phyloP scores from a whole-genome alignment of 495 filamentous ascomycete species.

The Trichodelitschia bisporula region DNA sequence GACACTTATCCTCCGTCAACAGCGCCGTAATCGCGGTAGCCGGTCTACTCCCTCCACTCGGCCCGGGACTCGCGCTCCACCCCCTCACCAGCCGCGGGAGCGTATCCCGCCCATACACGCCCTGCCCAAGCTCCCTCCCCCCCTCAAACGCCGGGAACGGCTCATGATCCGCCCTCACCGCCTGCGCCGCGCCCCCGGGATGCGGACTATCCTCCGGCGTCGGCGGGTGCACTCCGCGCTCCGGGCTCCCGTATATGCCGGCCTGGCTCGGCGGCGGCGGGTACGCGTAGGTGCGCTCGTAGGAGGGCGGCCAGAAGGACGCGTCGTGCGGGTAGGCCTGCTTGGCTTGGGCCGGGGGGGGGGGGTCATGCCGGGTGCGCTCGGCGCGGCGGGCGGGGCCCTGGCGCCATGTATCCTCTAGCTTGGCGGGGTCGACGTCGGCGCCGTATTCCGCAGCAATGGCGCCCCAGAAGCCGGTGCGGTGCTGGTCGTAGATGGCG shows the following conservation, averaged over 20 bases:
- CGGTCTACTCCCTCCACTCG: background rate
- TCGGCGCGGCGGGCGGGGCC: conserved; percentile 2
- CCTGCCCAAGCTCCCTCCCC: conserved; percentile 1
- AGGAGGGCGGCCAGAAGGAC: no score
- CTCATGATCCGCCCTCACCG: conserved; percentile 9
- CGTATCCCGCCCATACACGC: background rate
- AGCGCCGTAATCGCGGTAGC: conserved; percentile 6
- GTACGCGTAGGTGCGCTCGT: no score
- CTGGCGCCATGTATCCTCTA: conserved; percentile 42
- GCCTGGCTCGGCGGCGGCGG: no score
- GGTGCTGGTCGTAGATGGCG: conserved; percentile 41
- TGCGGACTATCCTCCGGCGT: conserved; percentile 13
- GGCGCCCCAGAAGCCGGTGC: conserved; percentile 44
- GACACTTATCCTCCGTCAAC: conserved; percentile 6
- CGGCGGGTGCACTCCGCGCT: conserved; percentile 6
- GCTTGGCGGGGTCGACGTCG: conserved; percentile 31
- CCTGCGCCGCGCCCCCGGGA: conserved; percentile 6
- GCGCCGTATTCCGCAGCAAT: conserved; percentile 46
- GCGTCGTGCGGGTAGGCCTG: background rate
- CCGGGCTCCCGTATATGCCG: no score
- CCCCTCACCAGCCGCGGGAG: background rate
- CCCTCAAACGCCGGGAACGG: conserved; percentile 6
- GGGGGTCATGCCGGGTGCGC: background rate
- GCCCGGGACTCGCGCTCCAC: background rate
- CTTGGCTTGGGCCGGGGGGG: background rate